Evolutionary conservation across 2,329 filamentous ascomycete species (phyloP), one percentile per base, ranked within the genome.

Genomic region (Ophiocordyceps camponoti-saundersi): DNA sequence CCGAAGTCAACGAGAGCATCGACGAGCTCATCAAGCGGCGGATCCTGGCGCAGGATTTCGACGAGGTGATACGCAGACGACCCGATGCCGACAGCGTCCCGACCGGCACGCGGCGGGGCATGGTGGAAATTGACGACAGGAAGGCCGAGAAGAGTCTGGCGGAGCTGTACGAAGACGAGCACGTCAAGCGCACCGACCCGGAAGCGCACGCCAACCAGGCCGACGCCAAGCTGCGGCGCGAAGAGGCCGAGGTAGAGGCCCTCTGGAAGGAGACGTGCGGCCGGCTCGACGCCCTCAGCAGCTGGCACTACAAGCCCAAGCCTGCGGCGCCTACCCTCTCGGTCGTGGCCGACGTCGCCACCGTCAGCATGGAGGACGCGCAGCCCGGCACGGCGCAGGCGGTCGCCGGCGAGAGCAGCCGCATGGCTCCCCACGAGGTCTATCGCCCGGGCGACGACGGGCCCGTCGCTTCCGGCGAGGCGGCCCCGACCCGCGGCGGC

Each of bases 301-400:
- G 85, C 61, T 94, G 87, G 81, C 85, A 95, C 66, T 95, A 95
- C 75, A 89, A 86, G 64, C 92, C 92, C 47, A 93, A 89, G 67
- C 81, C 85, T 12, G 75, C 82, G 2, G 82, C 82, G 46, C 79
- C 86, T n/a, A 77, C 78, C 43, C 77, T 98, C 51, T 89, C 85
- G 42, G 84, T 95, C 47, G 82, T 95, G 32, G 76, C 86, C 23
- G 90, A 96, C 64, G 85, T 92, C 4, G 86, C 89, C n/a, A 87
- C 85, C 3, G 81, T 96, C 53, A 75, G 77, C 53, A 94, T 96
- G 84, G 92, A 98, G 68, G 92, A 98, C 59, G 90, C 88, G 1
- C 83, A 94, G 56, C 90, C 92, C 8, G 82, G 83, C 16, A 86
- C 82, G 1, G 84, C 85, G 42, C 80, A 81, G 57, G 85, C 83